Conservation (phyloP, 768 basidiomycete species). For the Podaxis mareebaensis region DNA sequence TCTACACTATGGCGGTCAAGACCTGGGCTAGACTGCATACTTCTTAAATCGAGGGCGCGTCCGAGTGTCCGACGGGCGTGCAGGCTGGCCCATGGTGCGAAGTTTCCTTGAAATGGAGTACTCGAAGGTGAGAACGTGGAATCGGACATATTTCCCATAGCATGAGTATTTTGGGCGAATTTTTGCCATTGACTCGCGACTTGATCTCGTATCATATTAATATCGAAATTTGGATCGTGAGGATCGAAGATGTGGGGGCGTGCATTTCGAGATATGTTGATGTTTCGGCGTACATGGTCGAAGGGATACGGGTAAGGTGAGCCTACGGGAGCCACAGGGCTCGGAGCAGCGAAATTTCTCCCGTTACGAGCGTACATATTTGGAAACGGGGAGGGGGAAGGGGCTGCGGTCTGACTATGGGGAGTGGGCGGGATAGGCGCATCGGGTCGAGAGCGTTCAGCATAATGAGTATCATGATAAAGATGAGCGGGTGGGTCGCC, state of each 20-base stretch:
- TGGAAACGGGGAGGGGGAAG: slow-evolving; percentile 65
- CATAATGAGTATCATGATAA: slow-evolving; percentile 21
- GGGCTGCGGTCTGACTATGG: slow-evolving; percentile 71
- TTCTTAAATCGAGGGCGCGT: slow-evolving; percentile 49
- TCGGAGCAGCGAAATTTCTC: slow-evolving; percentile 43
- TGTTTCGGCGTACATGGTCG: slow-evolving; percentile 64
- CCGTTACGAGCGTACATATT: slow-evolving; percentile 39
- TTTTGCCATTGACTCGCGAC: slow-evolving; percentile 78
- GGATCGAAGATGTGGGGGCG: slow-evolving; percentile 30
- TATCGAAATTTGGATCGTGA: slow-evolving; percentile 35
- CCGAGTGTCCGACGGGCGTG: slow-evolving; percentile 55
- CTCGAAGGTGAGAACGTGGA: slow-evolving; percentile 77
- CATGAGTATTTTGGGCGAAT: slow-evolving; percentile 70
- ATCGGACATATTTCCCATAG: slow-evolving; percentile 56
- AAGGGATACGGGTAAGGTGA: slow-evolving; percentile 84
- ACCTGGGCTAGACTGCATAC: slow-evolving; percentile 71
- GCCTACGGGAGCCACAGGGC: slow-evolving; percentile 58
- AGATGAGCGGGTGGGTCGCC: slow-evolving; percentile 32
- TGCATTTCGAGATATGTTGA: slow-evolving; percentile 31
- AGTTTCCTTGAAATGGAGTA: slow-evolving; percentile 70
- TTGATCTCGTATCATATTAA: slow-evolving; percentile 61
- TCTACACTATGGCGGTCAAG: slow-evolving; percentile 40
- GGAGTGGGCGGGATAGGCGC: slow-evolving; percentile 83
- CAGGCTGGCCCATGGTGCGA: slow-evolving; percentile 74
- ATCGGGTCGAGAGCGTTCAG: slow-evolving; percentile 51